Percentiles rank a stretch among this genome's conserved stretches.
phyloP scores from a whole-genome alignment of 768 basidiomycete genomes.

The Tephrocybe rancida region DNA sequence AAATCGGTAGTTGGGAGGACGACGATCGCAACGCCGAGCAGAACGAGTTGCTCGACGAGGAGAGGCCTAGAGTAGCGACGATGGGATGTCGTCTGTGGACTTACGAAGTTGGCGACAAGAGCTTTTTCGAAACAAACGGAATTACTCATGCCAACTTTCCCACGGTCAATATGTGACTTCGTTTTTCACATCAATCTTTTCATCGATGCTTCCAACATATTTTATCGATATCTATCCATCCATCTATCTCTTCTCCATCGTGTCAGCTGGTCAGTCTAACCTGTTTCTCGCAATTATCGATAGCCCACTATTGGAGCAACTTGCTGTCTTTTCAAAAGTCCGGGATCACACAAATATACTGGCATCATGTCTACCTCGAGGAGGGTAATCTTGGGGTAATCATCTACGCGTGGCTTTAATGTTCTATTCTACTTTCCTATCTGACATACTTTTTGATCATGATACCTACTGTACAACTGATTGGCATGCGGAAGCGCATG shows the following conservation, averaged over 20 bases:
- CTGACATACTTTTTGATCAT: no score
- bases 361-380: constrained; percentile 2
- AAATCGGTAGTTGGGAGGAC: neutral
- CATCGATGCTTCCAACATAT: constrained; percentile 6
- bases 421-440: neutral
- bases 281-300: constrained; percentile 2
- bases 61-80: constrained; percentile 5
- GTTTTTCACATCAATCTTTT: constrained; percentile 10
- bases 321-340: neutral
- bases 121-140: constrained; percentile 19
- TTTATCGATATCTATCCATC: constrained; percentile 8
- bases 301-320: constrained; percentile 2
- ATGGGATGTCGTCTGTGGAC: constrained; percentile 13
- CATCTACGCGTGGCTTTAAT: constrained; percentile 10
- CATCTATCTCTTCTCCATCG: constrained; percentile 6
- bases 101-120: constrained; percentile 7
- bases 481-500: constrained; percentile 8
- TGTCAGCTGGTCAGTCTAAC: constrained; percentile 10
- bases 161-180: constrained; percentile 11
- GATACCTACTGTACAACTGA: no score
- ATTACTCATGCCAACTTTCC: constrained; percentile 21
- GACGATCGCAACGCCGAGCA: constrained; percentile 15
- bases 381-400: no score
- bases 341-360: neutral
- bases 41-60: constrained; percentile 17